Conservation (phyloP, 1,284 basidiomycete species). For the Hemileia vastatrix region DNA sequence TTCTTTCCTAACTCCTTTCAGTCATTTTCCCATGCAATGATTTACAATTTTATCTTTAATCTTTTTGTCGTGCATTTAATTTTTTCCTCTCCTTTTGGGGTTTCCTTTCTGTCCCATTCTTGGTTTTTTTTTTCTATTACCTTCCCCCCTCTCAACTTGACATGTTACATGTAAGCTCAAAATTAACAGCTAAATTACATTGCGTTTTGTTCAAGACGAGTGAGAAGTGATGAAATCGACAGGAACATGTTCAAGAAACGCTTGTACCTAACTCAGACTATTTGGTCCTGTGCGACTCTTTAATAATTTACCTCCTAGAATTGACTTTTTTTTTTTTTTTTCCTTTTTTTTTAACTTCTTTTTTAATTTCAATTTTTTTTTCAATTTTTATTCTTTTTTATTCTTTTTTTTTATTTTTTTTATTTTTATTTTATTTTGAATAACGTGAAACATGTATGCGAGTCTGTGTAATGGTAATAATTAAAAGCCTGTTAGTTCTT, state of each 20-base stretch:
- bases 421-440: neutral
- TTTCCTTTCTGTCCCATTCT: neutral
- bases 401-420: neutral
- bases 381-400: neutral
- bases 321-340: neutral
- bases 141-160: neutral
- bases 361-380: neutral
- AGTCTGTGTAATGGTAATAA: no score
- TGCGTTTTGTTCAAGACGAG: no score
- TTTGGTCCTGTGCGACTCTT: neutral
- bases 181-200: no score
- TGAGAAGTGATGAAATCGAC: neutral
- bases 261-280: neutral
- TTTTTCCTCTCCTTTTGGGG: neutral
- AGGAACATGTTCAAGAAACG: neutral
- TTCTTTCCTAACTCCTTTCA: neutral
- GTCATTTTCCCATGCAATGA: neutral
- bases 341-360: neutral
- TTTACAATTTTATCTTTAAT: neutral
- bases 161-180: neutral
- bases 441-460: neutral
- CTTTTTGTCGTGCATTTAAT: neutral
- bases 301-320: neutral
- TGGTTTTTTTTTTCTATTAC: neutral
- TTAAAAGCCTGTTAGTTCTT: neutral